Conservation (phyloP, 164 flowering plant species). For the Santalum album region DNA sequence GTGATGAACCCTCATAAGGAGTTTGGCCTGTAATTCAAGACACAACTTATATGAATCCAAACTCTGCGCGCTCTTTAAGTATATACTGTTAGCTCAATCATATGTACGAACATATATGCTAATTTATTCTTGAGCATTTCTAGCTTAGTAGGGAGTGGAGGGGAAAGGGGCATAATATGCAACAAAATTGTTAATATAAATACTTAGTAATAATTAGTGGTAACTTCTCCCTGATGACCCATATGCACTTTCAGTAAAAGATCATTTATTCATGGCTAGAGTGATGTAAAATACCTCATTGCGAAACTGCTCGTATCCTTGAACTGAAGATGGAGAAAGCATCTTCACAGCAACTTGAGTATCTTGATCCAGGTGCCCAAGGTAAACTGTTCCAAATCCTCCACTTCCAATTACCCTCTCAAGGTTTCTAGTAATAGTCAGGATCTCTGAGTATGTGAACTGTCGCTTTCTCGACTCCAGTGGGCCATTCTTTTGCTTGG, state of each 20-base stretch:
- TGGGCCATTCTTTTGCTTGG: neutral
- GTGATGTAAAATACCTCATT: slow-evolving; percentile 14
- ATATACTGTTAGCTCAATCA: no score
- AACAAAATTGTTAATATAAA: no score
- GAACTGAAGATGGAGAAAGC: slow-evolving; percentile 16
- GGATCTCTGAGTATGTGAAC: slow-evolving; percentile 6
- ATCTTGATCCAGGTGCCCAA: slow-evolving; percentile 14
- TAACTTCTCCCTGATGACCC: no score
- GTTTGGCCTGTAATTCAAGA: slow-evolving; percentile 12
- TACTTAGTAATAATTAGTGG: no score
- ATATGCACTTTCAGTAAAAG: no score
- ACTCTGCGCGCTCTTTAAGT: neutral
- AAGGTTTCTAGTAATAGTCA: slow-evolving; percentile 13
- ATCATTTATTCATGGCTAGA: no score
- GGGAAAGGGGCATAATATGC: no score
- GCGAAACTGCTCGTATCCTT: slow-evolving; percentile 20
- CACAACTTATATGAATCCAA: neutral
- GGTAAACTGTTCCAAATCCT: slow-evolving; percentile 26
- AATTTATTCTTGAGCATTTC: no score
- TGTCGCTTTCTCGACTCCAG: neutral
- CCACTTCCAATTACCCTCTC: slow-evolving; percentile 15
- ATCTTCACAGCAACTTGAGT: slow-evolving; percentile 27
- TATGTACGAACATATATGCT: no score
- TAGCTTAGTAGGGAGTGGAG: no score
- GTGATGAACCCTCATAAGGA: slow-evolving; percentile 19